These are phyloP conservation scores for Syzygium grande DNA, from an alignment of 345 rosid genomes.

Conservation along the genomic window DNA sequence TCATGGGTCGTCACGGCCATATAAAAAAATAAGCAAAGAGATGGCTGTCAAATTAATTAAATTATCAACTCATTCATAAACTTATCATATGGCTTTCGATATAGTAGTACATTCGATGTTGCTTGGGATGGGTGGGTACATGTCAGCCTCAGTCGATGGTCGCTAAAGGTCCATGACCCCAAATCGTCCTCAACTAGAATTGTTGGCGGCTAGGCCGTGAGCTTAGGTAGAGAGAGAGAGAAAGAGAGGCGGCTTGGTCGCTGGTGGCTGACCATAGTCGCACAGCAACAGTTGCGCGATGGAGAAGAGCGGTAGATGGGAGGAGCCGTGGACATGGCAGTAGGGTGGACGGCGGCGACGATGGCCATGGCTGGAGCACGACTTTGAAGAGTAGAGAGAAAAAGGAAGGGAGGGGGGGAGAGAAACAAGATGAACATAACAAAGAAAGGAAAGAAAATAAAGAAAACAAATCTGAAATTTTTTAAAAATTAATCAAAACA, in stretches of 20 bases:
- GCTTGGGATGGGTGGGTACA: not conserved
- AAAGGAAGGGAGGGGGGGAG: not conserved
- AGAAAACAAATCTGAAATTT: too few species aligned
- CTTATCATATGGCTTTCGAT: too few species aligned
- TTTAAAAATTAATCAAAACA: not conserved
- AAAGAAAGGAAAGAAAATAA: too few species aligned
- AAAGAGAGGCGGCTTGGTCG: not conserved
- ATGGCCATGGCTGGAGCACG: not conserved
- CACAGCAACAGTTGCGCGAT: not conserved
- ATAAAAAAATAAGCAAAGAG: too few species aligned
- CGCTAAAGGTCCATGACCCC: not conserved
- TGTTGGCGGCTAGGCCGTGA: not conserved
- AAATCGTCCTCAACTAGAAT: not conserved
- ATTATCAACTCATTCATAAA: too few species aligned
- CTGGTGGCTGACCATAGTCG: not conserved
- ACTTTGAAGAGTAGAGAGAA: not conserved
- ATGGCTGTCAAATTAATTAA: too few species aligned
- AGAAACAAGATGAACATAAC: not conserved
- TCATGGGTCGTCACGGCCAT: not conserved
- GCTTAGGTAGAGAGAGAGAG: not conserved
- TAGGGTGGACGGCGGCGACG: not conserved
- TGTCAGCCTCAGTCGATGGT: not conserved
- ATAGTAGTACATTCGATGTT: not conserved
- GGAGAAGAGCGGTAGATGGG: not conserved
- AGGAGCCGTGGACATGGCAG: not conserved